Percentiles rank a stretch among this genome's conserved stretches.
Conservation (phyloP, 2,329 filamentous ascomycete species). For the Fusarium sp. region DNA sequence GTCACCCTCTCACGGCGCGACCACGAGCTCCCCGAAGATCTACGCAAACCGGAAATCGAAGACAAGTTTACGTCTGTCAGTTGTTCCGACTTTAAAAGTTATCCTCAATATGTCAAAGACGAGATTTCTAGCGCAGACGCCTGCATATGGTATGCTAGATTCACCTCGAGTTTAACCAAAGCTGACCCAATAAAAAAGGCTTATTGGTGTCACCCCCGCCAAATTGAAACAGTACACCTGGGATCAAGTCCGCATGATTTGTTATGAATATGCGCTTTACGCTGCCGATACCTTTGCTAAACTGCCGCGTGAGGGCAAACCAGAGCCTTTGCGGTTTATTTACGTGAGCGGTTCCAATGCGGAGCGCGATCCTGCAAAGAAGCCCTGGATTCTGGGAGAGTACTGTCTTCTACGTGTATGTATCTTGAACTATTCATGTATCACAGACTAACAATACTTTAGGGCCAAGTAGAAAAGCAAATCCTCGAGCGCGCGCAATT, state of each 20-base stretch:
- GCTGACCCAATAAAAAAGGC: slow-evolving; percentile 20
- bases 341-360: slow-evolving; percentile 62
- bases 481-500: slow-evolving; percentile 57
- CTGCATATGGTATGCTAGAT: slow-evolving; percentile 56
- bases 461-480: slow-evolving; percentile 62
- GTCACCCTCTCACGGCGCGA: slow-evolving; percentile 57
- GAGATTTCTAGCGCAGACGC: slow-evolving; percentile 57
- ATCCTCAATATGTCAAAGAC: slow-evolving; percentile 55
- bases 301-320: slow-evolving; percentile 32
- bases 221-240: slow-evolving; percentile 49
- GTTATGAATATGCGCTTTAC: slow-evolving; percentile 51
- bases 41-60: slow-evolving; percentile 40
- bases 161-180: fast-evolving
- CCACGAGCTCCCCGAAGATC: slow-evolving; percentile 46
- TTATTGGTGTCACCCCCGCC: slow-evolving; percentile 57
- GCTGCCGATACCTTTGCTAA: slow-evolving; percentile 54
- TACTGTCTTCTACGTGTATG: slow-evolving; percentile 62
- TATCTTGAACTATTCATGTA: slow-evolving; percentile 10
- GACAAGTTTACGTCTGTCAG: slow-evolving; percentile 57
- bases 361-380: slow-evolving; percentile 60
- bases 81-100: slow-evolving; percentile 56
- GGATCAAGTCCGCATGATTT: slow-evolving; percentile 57
- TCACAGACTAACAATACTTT: neutral
- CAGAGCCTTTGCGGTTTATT: slow-evolving; percentile 59
- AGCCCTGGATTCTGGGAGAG: slow-evolving; percentile 52